Evolutionary conservation across 2,329 filamentous ascomycete genomes (phyloP).

Genomic region (Thermothelomyces thermophilus): DNA sequence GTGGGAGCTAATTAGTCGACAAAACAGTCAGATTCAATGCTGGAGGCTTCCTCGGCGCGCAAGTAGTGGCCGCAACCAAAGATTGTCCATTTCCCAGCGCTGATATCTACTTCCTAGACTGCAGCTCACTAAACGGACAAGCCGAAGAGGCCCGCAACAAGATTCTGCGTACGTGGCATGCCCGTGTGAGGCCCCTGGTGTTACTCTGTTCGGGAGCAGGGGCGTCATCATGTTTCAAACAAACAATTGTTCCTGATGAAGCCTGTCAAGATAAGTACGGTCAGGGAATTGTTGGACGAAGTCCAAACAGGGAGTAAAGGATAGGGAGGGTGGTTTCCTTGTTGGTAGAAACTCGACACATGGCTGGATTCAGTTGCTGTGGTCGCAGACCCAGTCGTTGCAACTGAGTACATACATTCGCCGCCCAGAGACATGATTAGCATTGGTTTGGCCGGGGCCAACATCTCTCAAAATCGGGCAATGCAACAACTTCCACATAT

Average conservation of each 20-base stretch:
- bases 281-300: too few species aligned
- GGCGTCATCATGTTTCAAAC: constrained; percentile 9
- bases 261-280: too few species aligned
- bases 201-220: constrained; percentile 18
- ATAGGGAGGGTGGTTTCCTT: too few species aligned
- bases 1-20: constrained; percentile 11
- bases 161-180: background rate
- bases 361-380: too few species aligned
- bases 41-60: constrained; percentile 13
- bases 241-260: background rate
- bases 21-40: constrained; percentile 15
- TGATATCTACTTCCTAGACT: constrained; percentile 20
- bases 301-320: too few species aligned
- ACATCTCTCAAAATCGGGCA: too few species aligned
- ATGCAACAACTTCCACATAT: too few species aligned
- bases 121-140: background rate
- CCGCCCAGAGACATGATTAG: too few species aligned
- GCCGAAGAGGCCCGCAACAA: background rate
- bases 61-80: constrained; percentile 8
- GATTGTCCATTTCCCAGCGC: constrained; percentile 12
- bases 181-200: constrained; percentile 10
- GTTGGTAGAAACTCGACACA: too few species aligned
- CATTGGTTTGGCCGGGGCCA: too few species aligned
- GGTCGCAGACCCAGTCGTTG: too few species aligned
- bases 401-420: too few species aligned